Percentiles rank a stretch among this genome's conserved stretches.
These are phyloP conservation scores for Myriosclerotinia scirpicola DNA, from an alignment of 2,329 filamentous ascomycete genomes.

Conservation along the genomic window DNA sequence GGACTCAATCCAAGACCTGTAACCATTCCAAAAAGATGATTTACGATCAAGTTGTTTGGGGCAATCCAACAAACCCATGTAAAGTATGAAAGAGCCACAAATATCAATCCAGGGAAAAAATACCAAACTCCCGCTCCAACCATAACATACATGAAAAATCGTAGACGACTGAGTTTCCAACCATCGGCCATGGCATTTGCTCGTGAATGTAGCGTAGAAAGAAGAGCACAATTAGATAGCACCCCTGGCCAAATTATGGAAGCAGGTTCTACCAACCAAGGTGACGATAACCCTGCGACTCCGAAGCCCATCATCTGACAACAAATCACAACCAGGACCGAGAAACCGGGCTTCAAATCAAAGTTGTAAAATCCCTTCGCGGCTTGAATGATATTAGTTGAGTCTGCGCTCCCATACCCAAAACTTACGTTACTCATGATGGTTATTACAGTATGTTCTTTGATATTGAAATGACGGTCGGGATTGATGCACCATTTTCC, in stretches of 20 bases:
- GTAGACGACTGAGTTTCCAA: conserved; percentile 57
- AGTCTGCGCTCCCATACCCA: conserved; percentile 46
- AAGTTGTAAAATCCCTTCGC: conserved; percentile 42
- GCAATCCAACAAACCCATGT: conserved; percentile 71
- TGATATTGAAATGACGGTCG: conserved; percentile 70
- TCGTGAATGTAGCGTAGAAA: conserved; percentile 45
- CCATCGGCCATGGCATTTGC: conserved; percentile 56
- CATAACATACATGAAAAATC: conserved; percentile 43
- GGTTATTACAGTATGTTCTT: conserved; percentile 66
- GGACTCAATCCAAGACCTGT: conserved; percentile 68
- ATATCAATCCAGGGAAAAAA: conserved; percentile 54
- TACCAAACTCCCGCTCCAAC: conserved; percentile 53
- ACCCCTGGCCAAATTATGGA: conserved; percentile 66
- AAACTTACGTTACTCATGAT: conserved; percentile 56
- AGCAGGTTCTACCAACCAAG: conserved; percentile 59
- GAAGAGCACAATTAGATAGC: conserved; percentile 51
- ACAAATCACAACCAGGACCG: conserved; percentile 58
- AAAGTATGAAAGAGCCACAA: conserved; percentile 57
- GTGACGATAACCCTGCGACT: conserved; percentile 57
- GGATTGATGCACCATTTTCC: conserved; percentile 53
- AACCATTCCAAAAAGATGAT: conserved; percentile 68
- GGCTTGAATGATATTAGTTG: conserved; percentile 31
- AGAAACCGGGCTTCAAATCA: conserved; percentile 56
- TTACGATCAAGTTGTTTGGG: conserved; percentile 65
- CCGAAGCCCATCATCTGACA: conserved; percentile 65